These are phyloP conservation scores for Xylona heveae DNA, from an alignment of 495 filamentous ascomycete genomes.

Conservation along the genomic window DNA sequence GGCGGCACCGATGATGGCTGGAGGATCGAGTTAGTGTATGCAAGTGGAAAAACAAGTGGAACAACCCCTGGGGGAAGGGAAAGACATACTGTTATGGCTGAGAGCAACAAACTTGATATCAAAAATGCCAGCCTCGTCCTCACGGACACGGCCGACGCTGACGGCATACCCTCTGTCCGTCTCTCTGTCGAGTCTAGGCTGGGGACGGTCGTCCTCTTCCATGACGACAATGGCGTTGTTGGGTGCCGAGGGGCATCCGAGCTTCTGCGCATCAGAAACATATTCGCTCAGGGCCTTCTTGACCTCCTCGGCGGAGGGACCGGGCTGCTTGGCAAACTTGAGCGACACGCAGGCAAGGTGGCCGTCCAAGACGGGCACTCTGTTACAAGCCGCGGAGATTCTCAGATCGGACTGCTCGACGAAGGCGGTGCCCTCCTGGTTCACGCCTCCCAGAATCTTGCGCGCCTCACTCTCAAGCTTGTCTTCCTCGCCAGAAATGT, in stretches of 20 bases:
- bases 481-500: constrained; percentile 73
- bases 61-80: not conserved
- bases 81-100: constrained; percentile 60
- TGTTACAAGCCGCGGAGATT: constrained; percentile 62
- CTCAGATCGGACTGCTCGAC: constrained; percentile 36
- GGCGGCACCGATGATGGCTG: constrained; percentile 79
- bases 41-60: not conserved
- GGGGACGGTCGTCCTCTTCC: constrained; percentile 60
- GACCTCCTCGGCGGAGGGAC: constrained; percentile 41
- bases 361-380: constrained; percentile 67
- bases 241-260: constrained; percentile 63
- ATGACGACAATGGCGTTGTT: constrained; percentile 51
- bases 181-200: constrained; percentile 67
- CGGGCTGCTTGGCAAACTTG: constrained; percentile 35
- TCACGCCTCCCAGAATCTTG: constrained; percentile 60
- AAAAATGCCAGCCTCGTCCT: constrained; percentile 54
- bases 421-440: constrained; percentile 41
- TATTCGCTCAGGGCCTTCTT: constrained; percentile 49
- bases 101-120: constrained; percentile 68
- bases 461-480: constrained; percentile 71
- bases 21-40: constrained; percentile 6
- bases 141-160: constrained; percentile 56
- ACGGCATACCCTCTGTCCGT: constrained; percentile 57
- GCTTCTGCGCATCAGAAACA: constrained; percentile 46
- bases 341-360: constrained; percentile 70